Percentiles rank a stretch among this genome's conserved stretches.
These are phyloP conservation scores for Pythium brassicae DNA, from an alignment of 352 stramenopile species.

Conservation along the genomic window DNA sequence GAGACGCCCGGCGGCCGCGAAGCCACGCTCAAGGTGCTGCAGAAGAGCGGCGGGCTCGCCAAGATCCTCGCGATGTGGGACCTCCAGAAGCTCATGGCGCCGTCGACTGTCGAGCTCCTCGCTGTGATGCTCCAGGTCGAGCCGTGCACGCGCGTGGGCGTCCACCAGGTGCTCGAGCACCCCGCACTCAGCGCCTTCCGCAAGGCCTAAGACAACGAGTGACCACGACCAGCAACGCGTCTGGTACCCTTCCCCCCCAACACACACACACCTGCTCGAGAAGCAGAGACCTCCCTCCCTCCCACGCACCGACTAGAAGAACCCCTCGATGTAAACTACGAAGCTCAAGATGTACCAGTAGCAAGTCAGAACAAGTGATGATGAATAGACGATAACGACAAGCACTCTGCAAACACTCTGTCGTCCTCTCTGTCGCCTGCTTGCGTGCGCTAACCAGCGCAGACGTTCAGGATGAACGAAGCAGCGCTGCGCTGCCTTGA, in stretches of 20 bases:
- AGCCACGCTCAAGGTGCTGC: conserved; percentile 27
- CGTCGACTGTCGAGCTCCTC: conserved; percentile 35
- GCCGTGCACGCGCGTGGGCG: conserved; percentile 25
- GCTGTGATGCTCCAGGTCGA: conserved; percentile 46
- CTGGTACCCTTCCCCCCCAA: too few relatives aligned
- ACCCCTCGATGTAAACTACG: neutral
- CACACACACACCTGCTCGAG: neutral
- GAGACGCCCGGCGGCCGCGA: conserved; percentile 17
- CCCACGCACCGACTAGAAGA: neutral
- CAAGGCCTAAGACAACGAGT: conserved; percentile 3
- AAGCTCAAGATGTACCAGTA: neutral
- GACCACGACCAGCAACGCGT: neutral
- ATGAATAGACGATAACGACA: neutral
- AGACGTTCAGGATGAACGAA: conserved; percentile 2
- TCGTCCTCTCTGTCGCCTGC: neutral
- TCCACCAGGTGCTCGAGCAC: conserved; percentile 29
- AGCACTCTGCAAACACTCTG: neutral
- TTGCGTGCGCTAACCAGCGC: neutral
- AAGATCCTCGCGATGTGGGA: conserved; percentile 58
- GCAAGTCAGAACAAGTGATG: neutral
- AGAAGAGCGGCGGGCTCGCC: conserved; percentile 34
- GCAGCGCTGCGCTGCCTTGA: neutral
- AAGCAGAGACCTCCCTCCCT: too few relatives aligned
- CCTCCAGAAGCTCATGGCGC: conserved; percentile 23
- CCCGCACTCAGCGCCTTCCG: conserved; percentile 11